Conservation (phyloP, 2,329 filamentous ascomycete genomes). For the Alternaria sp. region DNA sequence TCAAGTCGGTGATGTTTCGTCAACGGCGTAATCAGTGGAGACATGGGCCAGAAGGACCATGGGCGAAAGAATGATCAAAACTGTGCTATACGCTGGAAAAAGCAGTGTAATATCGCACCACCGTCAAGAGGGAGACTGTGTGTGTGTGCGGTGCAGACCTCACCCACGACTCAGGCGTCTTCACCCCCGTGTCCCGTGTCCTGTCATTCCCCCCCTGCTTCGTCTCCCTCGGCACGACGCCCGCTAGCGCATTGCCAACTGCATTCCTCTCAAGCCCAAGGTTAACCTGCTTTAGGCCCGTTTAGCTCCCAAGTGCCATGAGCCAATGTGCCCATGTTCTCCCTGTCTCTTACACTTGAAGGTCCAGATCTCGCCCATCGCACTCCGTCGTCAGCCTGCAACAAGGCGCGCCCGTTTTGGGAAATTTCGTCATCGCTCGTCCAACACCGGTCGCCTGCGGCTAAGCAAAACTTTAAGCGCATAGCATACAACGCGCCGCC, state of each 20-base stretch:
- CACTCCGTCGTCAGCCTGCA: conserved; percentile 27
- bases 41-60: not conserved
- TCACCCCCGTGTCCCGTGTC: not conserved
- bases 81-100: not conserved
- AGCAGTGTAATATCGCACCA: not conserved
- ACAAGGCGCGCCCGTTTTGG: conserved; percentile 30
- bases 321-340: conserved; percentile 32
- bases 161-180: conserved; percentile 3
- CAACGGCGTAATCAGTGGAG: conserved; percentile 17
- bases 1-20: conserved; percentile 20
- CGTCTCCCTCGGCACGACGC: conserved; percentile 24
- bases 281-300: conserved; percentile 40
- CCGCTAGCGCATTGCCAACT: conserved; percentile 26
- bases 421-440: conserved; percentile 35
- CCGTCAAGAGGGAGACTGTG: not conserved
- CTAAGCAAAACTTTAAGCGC: conserved; percentile 24
- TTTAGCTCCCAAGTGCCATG: conserved; percentile 37
- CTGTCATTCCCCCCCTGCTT: conserved; percentile 8
- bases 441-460: conserved; percentile 23
- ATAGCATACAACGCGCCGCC: conserved; percentile 9
- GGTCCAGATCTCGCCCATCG: conserved; percentile 36
- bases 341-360: conserved; percentile 35
- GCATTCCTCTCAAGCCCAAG: conserved; percentile 36
- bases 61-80: not conserved
- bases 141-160: not conserved